Evolutionary conservation across 257 asterid species (phyloP), one percentile per base, ranked within the genome.

Genomic region (Handroanthus guayacan): DNA sequence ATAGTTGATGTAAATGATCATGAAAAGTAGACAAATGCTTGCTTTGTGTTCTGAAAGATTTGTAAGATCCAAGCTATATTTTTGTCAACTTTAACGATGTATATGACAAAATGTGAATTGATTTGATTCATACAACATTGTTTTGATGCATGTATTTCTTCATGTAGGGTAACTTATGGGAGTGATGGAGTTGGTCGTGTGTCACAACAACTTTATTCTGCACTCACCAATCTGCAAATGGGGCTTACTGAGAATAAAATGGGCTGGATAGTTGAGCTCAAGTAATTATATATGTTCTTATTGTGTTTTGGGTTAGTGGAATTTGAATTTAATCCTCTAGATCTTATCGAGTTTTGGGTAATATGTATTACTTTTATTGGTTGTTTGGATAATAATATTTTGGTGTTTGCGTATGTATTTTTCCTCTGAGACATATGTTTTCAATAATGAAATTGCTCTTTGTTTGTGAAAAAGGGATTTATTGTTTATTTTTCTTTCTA

Each of bases 211-310:
- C 88, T 95, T 41, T 92, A 95, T 74, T 88, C 98, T 14, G 83
- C 96, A 11, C 88, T 95, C 38, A 95, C 98, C 34, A 85, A 90
- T 84, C 89, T 95, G 64, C 99, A 95, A 67, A 92, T 91, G 97
- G 99, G 99, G 80, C 86, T 92, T 14, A 62, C 89, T 39, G 92
- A 87, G 80, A 95, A 95, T 77, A 84, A 86, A 75, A 85, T 92
- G 98, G 87, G 86, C 45, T 95, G 98, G 99, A 82, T 81, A 14
- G 74, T 86, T 60, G 91, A 79, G 85, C 89, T 94, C 36, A 89
- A 92, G 81, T 89, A 90, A 12, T 63, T 38, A 38, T 0, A 34
- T n/a, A 16, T 41, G 8, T 72, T 67, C 17, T 68, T 18, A 6
- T 75, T 38, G 77, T 70, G 58, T 71, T 71, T 61, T 44, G 44